Conservation (phyloP, 1,284 basidiomycete genomes). For the Cryptococcus sp. region DNA sequence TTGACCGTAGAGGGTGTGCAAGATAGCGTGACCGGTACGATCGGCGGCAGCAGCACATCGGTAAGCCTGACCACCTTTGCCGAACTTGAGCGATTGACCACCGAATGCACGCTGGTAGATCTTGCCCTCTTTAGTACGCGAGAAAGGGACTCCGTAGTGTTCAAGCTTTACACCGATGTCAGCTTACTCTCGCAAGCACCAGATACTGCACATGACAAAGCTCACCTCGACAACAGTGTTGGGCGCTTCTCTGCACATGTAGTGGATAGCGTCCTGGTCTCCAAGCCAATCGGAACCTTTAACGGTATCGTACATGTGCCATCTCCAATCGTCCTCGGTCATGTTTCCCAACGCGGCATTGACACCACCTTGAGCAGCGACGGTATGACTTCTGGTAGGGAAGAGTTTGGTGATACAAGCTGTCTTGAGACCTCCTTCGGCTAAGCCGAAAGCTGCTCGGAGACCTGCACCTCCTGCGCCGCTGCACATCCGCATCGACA, state of each 20-base stretch:
- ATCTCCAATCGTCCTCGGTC: constrained; percentile 99
- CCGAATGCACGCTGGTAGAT: constrained; percentile 99
- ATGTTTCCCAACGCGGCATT: constrained; percentile 99
- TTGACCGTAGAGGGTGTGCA: constrained; percentile 98
- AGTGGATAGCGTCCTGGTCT: constrained; percentile 99
- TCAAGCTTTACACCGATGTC: constrained; percentile 68
- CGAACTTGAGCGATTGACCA: constrained; percentile 95
- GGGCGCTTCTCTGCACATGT: constrained; percentile 97
- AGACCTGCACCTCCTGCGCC: constrained; percentile 98
- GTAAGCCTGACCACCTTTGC: constrained; percentile 99
- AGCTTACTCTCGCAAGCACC: neutral
- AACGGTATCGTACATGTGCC: constrained; percentile 98
- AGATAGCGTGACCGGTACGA: constrained; percentile 96
- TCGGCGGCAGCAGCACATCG: constrained; percentile 98
- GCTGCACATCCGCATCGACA: constrained; percentile 55
- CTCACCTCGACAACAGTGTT: constrained; percentile 85
- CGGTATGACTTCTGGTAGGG: constrained; percentile 98
- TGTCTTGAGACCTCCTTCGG: constrained; percentile 97
- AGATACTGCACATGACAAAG: neutral
- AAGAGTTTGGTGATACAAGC: constrained; percentile 99
- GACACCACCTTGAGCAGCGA: constrained; percentile 98
- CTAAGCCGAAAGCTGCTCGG: constrained; percentile 97
- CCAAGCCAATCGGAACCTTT: constrained; percentile 99
- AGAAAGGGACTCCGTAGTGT: constrained; percentile 98
- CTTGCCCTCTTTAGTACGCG: constrained; percentile 97